phyloP scores from a whole-genome alignment of 257 asterid species.

The Oldenlandia corymbosa region DNA sequence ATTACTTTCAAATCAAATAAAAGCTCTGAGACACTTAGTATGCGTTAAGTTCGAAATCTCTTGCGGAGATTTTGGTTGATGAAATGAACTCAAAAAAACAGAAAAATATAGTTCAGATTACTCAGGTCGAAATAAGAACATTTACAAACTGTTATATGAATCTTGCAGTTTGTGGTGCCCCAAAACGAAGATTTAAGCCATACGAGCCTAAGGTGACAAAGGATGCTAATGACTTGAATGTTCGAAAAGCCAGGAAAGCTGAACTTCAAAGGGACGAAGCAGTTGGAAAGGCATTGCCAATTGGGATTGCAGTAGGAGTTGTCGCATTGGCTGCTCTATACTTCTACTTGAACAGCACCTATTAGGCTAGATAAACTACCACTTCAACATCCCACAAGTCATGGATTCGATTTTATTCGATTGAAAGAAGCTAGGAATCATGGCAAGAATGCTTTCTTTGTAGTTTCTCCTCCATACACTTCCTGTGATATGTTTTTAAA shows the following conservation, averaged over 20 bases:
- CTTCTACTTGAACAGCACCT: constrained; percentile 62
- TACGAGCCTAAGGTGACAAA: constrained; percentile 65
- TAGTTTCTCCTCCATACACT: background rate
- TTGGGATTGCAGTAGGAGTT: constrained; percentile 73
- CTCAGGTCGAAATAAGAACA: background rate
- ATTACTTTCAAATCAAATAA: background rate
- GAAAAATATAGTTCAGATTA: background rate
- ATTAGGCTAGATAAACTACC: constrained; percentile 15
- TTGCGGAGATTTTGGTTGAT: no score
- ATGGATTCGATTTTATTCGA: background rate
- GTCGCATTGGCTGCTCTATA: constrained; percentile 61
- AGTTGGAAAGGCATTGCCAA: constrained; percentile 72
- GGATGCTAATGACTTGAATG: constrained; percentile 51
- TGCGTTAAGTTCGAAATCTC: background rate
- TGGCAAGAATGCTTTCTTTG: no score
- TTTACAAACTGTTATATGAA: background rate
- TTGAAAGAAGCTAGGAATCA: background rate
- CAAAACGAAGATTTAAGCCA: constrained; percentile 75
- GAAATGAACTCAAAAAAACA: no score
- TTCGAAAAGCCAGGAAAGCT: constrained; percentile 81
- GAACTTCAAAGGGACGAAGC: constrained; percentile 67
- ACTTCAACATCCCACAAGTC: background rate
- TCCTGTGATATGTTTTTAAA: background rate
- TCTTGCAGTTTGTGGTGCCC: constrained; percentile 89
- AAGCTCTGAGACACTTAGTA: no score